phyloP scores from a whole-genome alignment of 192 early-diverging fungal species.

The Mortierella antarctica region DNA sequence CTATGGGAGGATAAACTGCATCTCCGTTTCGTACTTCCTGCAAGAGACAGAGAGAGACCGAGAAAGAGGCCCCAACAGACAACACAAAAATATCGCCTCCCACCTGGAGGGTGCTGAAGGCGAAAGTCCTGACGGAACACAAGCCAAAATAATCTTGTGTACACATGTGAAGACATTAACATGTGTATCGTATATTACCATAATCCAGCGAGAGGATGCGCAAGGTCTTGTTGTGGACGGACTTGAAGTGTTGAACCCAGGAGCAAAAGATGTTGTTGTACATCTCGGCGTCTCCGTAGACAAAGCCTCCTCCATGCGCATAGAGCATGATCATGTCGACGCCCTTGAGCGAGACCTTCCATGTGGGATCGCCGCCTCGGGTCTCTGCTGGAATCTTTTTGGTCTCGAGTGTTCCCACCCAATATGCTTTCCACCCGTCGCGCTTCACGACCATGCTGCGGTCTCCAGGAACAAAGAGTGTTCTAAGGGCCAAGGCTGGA shows the following conservation, averaged over 20 bases:
- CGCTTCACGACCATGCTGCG: conserved; percentile 46
- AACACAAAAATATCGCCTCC: background rate
- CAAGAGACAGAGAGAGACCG: background rate
- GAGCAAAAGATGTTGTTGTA: conserved; percentile 56
- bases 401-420: conserved; percentile 52
- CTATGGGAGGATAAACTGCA: too few species aligned
- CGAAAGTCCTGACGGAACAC: background rate
- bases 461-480: conserved; percentile 38
- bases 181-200: conserved; percentile 10
- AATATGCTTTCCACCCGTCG: conserved; percentile 45
- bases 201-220: conserved; percentile 46
- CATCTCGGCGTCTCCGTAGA: conserved; percentile 54
- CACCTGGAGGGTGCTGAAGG: background rate
- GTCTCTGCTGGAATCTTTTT: conserved; percentile 51
- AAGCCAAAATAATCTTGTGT: too few species aligned
- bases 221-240: conserved; percentile 46
- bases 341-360: conserved; percentile 49
- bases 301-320: conserved; percentile 51
- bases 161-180: too few species aligned
- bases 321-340: conserved; percentile 48
- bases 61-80: background rate
- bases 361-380: conserved; percentile 40
- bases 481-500: conserved; percentile 35
- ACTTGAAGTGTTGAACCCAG: conserved; percentile 49
- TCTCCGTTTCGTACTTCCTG: background rate